Base-by-base conservation (phyloP, 495 filamentous ascomycete genomes). In the Trichoderma reesei region DNA sequence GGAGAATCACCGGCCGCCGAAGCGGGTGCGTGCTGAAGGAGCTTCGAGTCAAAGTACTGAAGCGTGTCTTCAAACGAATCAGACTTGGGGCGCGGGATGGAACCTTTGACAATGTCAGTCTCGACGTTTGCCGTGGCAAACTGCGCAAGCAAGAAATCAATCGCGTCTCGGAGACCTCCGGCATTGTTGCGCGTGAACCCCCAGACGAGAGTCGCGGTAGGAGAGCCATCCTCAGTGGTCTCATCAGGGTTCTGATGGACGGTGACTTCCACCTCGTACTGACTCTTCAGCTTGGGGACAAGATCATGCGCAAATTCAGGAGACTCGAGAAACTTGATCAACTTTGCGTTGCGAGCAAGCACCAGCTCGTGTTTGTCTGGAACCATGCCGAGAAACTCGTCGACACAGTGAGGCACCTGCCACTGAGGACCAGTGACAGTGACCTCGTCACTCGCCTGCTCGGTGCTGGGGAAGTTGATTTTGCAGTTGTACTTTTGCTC, bases 401-500 rank as follows among this genome's bases (percentile, higher is more conserved):
- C 93, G 65, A 96, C 92, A 66, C 91, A 95, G 70, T 92, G 86
- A 65, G 95, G 92, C 48, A 98, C 91, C 82, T 96, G 92, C 82
- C 94, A 98, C 76, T 97, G 91, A 14, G 94, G 94, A 16, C 94
- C 94, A 51, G 92, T 92, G 65, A 98, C 91, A 7, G 88, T 93
- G 66, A 99, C 90, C 69, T 93, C 86, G 75, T 99, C 95, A 72
- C 92, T 98, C 36, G 94, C 95, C 75, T 91, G 88, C 74, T 99
- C 94, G 18, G 94, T 97, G 75, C 91, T 96, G 11, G 94, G 95
- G 72, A 98, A 98, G 67, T 90, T 86, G 70, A 98, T 90, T 78
- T 96, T 96, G 86, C 94, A 97, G 72, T 96, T 96, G 90, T 90
- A 97, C 73, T 93, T 95, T 81, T 93, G 92, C 79, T 98, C 95